Conservation (phyloP, 2,329 filamentous ascomycete genomes). For the Penicillium sp. region DNA sequence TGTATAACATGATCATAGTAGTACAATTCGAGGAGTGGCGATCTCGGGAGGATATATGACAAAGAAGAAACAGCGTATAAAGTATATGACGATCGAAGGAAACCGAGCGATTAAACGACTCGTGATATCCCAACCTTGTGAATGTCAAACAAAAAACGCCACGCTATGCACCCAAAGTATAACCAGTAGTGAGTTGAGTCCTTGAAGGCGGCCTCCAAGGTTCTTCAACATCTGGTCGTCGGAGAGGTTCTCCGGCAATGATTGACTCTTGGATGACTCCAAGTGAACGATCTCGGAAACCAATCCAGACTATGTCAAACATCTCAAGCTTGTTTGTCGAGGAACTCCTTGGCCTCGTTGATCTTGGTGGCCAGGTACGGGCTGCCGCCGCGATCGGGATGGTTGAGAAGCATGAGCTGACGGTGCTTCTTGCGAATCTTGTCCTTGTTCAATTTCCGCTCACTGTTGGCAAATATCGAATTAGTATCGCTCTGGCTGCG, state of each 20-base stretch:
- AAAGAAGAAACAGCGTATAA: conserved; percentile 53
- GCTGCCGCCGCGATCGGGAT: conserved; percentile 91
- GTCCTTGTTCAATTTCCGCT: conserved; percentile 84
- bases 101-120: conserved; percentile 18
- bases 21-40: conserved; percentile 62
- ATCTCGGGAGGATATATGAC: conserved; percentile 53
- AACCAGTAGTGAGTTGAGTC: conserved; percentile 19
- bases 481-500: conserved; percentile 11
- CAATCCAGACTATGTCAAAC: neutral
- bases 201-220: conserved; percentile 18
- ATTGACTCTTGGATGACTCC: neutral
- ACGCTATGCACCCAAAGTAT: conserved; percentile 44
- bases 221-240: conserved; percentile 4
- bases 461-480: conserved; percentile 54
- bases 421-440: conserved; percentile 95
- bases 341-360: conserved; percentile 95
- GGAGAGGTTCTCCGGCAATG: neutral
- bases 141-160: conserved; percentile 41
- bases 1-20: conserved; percentile 17
- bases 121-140: conserved; percentile 23
- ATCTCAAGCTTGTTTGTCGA: conserved; percentile 69
- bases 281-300: neutral
- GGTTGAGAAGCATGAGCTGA: conserved; percentile 94
- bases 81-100: conserved; percentile 61
- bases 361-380: conserved; percentile 97